These are phyloP conservation scores for Pyrenophora graminea DNA, from an alignment of 2,329 filamentous ascomycete species.

Conservation along the genomic window DNA sequence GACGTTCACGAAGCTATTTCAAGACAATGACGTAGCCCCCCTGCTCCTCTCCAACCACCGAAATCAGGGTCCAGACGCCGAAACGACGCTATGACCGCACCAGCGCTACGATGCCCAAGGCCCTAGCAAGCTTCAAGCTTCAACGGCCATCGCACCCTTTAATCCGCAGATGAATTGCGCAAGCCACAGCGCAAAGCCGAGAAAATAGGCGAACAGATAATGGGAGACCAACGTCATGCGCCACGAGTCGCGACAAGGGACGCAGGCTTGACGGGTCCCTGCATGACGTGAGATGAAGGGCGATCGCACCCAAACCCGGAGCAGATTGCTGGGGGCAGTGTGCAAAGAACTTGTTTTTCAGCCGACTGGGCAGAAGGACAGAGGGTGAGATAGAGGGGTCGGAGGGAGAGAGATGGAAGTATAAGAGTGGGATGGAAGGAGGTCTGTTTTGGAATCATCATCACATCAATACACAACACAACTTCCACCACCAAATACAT, in stretches of 20 bases:
- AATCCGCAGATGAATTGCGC: conserved; percentile 5
- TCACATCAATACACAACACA: neutral
- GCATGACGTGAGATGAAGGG: conserved; percentile 31
- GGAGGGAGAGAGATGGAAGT: neutral
- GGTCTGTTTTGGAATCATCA: neutral
- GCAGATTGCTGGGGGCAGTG: conserved; percentile 8
- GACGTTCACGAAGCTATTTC: conserved; percentile 20
- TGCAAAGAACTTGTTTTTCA: conserved; percentile 27
- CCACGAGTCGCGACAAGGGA: conserved; percentile 12
- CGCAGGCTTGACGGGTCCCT: conserved; percentile 20
- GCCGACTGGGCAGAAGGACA: neutral
- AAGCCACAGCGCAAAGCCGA: conserved; percentile 16
- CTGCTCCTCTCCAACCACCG: neutral
- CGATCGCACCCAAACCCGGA: conserved; percentile 15
- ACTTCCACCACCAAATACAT: no score
- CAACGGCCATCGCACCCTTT: conserved; percentile 17
- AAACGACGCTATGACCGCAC: conserved; percentile 15
- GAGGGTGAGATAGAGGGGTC: no score
- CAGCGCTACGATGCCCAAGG: conserved; percentile 7
- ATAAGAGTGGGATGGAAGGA: conserved; percentile 15
- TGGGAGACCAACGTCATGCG: conserved; percentile 21
- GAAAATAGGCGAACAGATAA: neutral
- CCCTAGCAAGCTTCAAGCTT: conserved; percentile 9
- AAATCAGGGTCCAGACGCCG: conserved; percentile 11
- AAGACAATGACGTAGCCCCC: conserved; percentile 24